A percentile compares a stretch with the other conserved stretches of the same genome.
phyloP scores from a whole-genome alignment of 805 yeast species.

The Yamadazyma takamatsuzukensis region DNA sequence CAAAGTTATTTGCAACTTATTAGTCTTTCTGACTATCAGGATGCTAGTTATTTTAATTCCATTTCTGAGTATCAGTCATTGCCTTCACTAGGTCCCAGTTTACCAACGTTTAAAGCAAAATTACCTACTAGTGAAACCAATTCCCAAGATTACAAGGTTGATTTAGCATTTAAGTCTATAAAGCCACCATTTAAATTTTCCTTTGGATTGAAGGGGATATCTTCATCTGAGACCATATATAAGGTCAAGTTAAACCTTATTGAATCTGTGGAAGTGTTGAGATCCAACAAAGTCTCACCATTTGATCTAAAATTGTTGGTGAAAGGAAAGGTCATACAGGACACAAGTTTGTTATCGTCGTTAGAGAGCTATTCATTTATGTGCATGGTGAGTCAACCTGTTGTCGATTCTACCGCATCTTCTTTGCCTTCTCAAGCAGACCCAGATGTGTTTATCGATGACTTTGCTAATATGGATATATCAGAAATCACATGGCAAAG shows the following conservation, averaged over 20 bases:
- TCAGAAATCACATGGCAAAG: constrained; percentile 39
- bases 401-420: neutral
- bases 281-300: constrained; percentile 26
- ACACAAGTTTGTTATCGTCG: constrained; percentile 34
- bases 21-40: constrained; percentile 37
- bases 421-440: neutral
- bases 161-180: constrained; percentile 55
- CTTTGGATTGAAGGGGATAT: constrained; percentile 19
- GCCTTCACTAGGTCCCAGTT: constrained; percentile 41
- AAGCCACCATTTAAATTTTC: constrained; percentile 66
- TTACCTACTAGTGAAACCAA: constrained; percentile 21
- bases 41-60: constrained; percentile 28
- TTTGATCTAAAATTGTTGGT: constrained; percentile 48
- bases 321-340: constrained; percentile 62
- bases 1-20: constrained; percentile 48
- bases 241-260: constrained; percentile 37
- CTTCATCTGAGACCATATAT: constrained; percentile 28
- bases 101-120: constrained; percentile 41
- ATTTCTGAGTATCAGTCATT: constrained; percentile 26
- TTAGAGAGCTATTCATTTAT: constrained; percentile 29
- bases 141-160: constrained; percentile 12
- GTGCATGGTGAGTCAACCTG: constrained; percentile 38
- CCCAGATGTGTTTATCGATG: constrained; percentile 9
- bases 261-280: constrained; percentile 21
- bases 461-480: constrained; percentile 2